Evolutionary conservation across 2,329 filamentous ascomycete species (phyloP), one percentile per base, ranked within the genome.

Genomic region (Cytospora chrysosperma): DNA sequence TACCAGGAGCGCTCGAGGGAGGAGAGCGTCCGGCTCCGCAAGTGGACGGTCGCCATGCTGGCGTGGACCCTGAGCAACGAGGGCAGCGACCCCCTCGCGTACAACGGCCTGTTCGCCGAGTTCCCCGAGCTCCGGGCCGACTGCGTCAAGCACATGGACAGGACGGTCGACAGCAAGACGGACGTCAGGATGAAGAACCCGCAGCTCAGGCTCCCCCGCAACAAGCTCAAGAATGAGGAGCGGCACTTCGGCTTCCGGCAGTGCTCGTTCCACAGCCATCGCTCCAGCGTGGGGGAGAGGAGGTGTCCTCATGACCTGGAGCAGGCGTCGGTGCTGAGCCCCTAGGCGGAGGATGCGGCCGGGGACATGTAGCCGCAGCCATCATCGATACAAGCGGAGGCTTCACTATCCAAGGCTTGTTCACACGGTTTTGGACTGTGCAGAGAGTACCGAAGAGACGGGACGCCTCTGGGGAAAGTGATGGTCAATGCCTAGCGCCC

Each of bases 11-110:
- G 82, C 70, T 80, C 84, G 56, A 72, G 79, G 15, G 71, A 78
- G 30, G 76, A 79, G 40, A 78, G 82, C 59, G 78, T 82, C 49
- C 79, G 84, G 12, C 75, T 87, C 47, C 81, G 84, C 55, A 81
- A 83, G 67, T 87, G 84, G 84, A 80, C 82, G 60, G 82, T 86
- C 7, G 83, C 84, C 63, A 86, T 86, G 82, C 78, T 84, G 17
- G 82, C 83, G n/a, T 86, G 83, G 78, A 79, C 79, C 3, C 77
- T 85, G 72, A 72, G 71, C 59, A 72, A 72, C 64, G 67, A 72
- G 57, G 27, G 65, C 68, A 21, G 68, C 70, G 61, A 65, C n/a
- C 40, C 67, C 58, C 69, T 74, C 5, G 71, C 74, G 12, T 64
- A 51, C 50, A 49, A 56, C 32, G 55, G 59, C 13, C 34, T 66